phyloP scores from a whole-genome alignment of 176 grass and related monocot species.

The Cenchrus purpureus region DNA sequence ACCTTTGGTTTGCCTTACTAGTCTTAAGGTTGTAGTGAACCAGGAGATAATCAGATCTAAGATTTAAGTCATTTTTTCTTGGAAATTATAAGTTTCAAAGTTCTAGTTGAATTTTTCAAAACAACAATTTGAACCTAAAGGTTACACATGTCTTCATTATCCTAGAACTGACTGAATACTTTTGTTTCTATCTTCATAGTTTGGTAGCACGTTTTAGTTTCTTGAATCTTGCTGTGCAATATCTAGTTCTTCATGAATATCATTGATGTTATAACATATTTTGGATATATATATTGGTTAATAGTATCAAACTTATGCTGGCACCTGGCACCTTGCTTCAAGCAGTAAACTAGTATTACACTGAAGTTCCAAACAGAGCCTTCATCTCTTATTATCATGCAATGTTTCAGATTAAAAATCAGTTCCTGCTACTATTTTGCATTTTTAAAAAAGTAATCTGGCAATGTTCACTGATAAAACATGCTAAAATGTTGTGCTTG shows the following conservation, averaged over 20 bases:
- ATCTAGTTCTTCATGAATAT: background rate
- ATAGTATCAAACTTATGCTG: background rate
- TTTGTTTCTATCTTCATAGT: background rate
- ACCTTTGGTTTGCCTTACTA: constrained; percentile 10
- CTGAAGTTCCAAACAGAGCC: background rate
- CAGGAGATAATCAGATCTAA: constrained; percentile 7
- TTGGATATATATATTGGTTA: background rate
- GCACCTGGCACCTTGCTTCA: background rate
- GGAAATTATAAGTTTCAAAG: constrained; percentile 13
- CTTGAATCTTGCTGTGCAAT: background rate
- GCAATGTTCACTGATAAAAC: background rate
- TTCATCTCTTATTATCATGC: background rate
- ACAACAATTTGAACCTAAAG: constrained; percentile 5
- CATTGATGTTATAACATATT: background rate
- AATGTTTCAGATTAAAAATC: constrained; percentile 16
- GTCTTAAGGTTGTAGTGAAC: constrained; percentile 20
- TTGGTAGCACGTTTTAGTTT: background rate
- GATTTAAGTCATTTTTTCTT: background rate
- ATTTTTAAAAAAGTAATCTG: constrained; percentile 13
- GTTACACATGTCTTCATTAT: background rate
- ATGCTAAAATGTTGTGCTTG: background rate
- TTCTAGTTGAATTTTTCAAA: background rate
- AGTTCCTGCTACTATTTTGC: constrained; percentile 22
- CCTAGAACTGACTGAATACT: background rate
- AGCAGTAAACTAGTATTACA: background rate